Percentiles rank a stretch among this genome's conserved stretches.
phyloP scores from a whole-genome alignment of 1,139 yeast species.

The Zygosaccharomyces sapae region DNA sequence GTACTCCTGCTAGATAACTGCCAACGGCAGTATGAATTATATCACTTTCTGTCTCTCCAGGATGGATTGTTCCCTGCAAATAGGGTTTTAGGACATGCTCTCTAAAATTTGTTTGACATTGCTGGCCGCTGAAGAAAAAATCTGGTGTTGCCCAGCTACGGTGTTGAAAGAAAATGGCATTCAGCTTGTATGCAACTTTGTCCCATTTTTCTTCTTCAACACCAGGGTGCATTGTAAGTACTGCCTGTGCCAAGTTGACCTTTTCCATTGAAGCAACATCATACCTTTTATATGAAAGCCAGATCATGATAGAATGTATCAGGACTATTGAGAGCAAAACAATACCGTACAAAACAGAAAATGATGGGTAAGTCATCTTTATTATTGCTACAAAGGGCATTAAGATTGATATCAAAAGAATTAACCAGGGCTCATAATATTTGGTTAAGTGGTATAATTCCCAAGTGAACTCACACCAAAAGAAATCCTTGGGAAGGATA shows the following conservation, averaged over 20 bases:
- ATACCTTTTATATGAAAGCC: not conserved
- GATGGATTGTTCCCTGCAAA: not conserved
- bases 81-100: not conserved
- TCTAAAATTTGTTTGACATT: not conserved
- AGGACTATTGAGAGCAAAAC: too few relatives aligned
- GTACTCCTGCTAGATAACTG: not conserved
- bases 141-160: not conserved
- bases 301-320: not conserved
- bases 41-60: not conserved
- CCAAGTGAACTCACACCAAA: too few relatives aligned
- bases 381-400: too few relatives aligned
- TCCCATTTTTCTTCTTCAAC: not conserved
- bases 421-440: too few relatives aligned
- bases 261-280: not conserved
- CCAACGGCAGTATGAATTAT: not conserved
- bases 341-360: too few relatives aligned
- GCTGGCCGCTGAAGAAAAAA: not conserved
- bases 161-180: not conserved
- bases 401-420: too few relatives aligned
- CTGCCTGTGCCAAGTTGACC: not conserved
- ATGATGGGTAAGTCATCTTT: too few relatives aligned
- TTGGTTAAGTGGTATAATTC: too few relatives aligned
- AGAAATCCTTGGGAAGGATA: too few relatives aligned
- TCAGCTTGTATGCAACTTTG: not conserved
- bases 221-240: not conserved